Base-by-base conservation (phyloP, 2,329 filamentous ascomycete species). In the Colletotrichum magnum region DNA sequence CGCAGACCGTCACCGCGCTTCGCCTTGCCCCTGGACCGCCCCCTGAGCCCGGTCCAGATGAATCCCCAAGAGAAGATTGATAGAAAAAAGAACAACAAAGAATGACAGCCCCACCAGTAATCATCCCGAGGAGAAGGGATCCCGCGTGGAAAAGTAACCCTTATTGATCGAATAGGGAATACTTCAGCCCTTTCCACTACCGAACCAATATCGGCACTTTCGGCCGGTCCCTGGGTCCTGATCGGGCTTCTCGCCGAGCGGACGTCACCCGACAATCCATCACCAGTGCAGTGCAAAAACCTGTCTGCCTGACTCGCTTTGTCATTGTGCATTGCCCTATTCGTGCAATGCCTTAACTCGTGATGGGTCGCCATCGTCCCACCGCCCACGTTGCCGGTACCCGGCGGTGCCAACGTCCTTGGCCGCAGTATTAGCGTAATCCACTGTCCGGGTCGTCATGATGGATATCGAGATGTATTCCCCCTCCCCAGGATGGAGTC, bases 261-360 rank as follows among this genome's bases (percentile, higher is more conserved):
- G 66, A 66, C 45, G 50, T 66, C 66, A 28, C 45, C 66, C 66
- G 56, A 66, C 50, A 15, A 28, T 21, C 47, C 48, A 48, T 52
- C 45, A 32, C n/a, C 24, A 10, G 21, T 24, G 21, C 21, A 24
- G 21, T 2, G 21, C 21, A 24, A 24, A 4, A 24, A 24, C 39
- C 56, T 41, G 36, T 36, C 62, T 47, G 39, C 24, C 36, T 65
- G 56, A 57, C 51, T 66, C 62, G 43, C 21, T 39, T 51, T 45
- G n/a, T 43, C 41, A 47, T 41, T 32, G 18, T 47, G 18, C 12
- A 9, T 32, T 56, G 15, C 16, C 54, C 41, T 39, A 47, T 60
- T 51, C 21, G 62, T 50, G 5, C 36, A 39, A 43, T 6, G 36
- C 28, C 28, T 18, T 12, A 18, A 18, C 15, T 21, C 21, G 18